Conservation (phyloP, 176 grass and related monocot genomes). For the Otatea glauca region DNA sequence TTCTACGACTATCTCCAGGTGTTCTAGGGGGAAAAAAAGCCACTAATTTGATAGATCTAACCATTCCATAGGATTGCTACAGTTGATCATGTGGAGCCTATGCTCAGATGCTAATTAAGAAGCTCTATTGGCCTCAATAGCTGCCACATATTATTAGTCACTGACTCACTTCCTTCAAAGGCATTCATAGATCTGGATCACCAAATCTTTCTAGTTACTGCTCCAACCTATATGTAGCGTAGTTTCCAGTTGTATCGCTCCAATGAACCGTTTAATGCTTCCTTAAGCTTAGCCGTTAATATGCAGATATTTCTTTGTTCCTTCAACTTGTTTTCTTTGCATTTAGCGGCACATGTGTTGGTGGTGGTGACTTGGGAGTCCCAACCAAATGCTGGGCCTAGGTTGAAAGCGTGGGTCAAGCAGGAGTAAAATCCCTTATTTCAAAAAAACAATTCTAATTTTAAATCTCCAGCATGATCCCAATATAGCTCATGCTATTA, state of each 20-base stretch:
- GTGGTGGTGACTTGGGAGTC: neutral
- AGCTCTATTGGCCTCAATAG: neutral
- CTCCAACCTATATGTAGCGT: neutral
- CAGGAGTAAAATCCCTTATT: neutral
- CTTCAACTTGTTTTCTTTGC: neutral
- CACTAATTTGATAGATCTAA: neutral
- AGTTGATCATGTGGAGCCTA: neutral
- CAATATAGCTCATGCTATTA: too few species aligned
- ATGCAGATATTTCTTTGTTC: neutral
- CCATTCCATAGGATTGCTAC: neutral
- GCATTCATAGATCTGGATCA: neutral
- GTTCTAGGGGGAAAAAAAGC: neutral
- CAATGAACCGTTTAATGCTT: neutral
- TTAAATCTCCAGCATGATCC: too few species aligned
- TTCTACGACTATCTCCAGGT: neutral
- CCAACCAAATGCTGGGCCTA: neutral
- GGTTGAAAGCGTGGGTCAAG: neutral
- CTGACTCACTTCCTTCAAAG: neutral
- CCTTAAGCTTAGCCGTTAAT: neutral
- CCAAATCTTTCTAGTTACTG: neutral
- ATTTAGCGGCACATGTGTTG: neutral
- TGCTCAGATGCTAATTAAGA: neutral
- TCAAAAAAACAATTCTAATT: neutral
- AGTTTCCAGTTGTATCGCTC: neutral
- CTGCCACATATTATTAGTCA: neutral